Conservation (phyloP, 1,284 basidiomycete genomes). For the Marasmius fiardii region DNA sequence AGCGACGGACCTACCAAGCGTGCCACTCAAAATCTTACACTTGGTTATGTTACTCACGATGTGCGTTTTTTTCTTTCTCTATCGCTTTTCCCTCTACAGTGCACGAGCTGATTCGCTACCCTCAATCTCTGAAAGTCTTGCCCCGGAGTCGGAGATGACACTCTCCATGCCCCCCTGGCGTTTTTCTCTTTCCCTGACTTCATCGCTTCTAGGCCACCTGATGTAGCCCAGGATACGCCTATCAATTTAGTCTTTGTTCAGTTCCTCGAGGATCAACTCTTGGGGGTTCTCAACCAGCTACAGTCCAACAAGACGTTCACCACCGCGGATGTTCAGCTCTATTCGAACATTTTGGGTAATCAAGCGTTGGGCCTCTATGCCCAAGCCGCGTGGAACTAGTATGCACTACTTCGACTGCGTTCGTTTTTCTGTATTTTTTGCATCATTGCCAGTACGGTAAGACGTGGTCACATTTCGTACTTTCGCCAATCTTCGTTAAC, state of each 20-base stretch:
- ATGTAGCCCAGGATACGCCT: constrained; percentile 42
- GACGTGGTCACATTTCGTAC: no score
- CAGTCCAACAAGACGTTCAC: constrained; percentile 52
- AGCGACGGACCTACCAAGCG: constrained; percentile 29
- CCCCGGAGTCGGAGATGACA: constrained; percentile 72
- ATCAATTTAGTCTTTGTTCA: constrained; percentile 71
- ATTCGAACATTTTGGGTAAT: constrained; percentile 48
- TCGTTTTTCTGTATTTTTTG: no score
- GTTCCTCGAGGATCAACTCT: constrained; percentile 55
- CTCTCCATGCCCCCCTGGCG: constrained; percentile 41
- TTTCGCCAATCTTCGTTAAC: no score
- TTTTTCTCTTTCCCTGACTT: background rate
- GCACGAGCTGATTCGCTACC: background rate
- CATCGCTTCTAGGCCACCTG: constrained; percentile 29
- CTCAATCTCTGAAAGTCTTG: constrained; percentile 43
- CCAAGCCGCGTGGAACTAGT: constrained; percentile 53
- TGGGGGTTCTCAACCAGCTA: constrained; percentile 52
- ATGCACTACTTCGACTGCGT: no score
- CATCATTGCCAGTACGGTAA: no score
- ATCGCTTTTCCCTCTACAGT: background rate
- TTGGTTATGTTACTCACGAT: constrained; percentile 74
- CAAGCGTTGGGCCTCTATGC: constrained; percentile 61
- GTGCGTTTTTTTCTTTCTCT: constrained; percentile 34
- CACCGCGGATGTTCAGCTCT: constrained; percentile 43
- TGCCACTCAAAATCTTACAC: constrained; percentile 45